A percentile compares a stretch with the other conserved stretches of the same genome.
These are phyloP conservation scores for Yarrowia sp. DNA, from an alignment of 805 yeast species.

Conservation along the genomic window DNA sequence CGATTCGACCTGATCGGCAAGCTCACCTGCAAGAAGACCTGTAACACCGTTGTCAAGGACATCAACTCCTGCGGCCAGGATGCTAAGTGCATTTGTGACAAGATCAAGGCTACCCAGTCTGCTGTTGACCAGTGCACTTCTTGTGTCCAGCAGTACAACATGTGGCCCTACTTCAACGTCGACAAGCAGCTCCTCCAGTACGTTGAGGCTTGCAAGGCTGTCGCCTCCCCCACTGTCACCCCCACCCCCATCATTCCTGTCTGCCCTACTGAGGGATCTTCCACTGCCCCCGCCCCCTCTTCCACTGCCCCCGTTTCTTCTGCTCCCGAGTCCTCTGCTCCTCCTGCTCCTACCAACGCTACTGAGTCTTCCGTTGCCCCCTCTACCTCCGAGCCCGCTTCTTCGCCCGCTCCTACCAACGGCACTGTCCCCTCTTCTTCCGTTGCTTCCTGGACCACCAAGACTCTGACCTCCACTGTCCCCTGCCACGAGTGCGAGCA, in stretches of 20 bases:
- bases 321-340: slow-evolving; percentile 43
- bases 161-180: slow-evolving; percentile 18
- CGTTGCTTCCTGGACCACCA: slow-evolving; percentile 28
- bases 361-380: slow-evolving; percentile 13
- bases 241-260: slow-evolving; percentile 67
- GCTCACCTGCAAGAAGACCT: slow-evolving; percentile 23
- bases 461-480: slow-evolving; percentile 29
- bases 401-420: slow-evolving; percentile 29
- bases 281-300: slow-evolving; percentile 75
- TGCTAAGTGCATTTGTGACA: slow-evolving; percentile 16
- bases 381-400: slow-evolving; percentile 22
- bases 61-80: background rate
- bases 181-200: slow-evolving; percentile 23
- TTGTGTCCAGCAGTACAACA: slow-evolving; percentile 23
- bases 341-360: slow-evolving; percentile 35
- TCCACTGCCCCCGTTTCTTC: slow-evolving; percentile 83
- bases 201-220: slow-evolving; percentile 25
- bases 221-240: slow-evolving; percentile 75
- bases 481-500: slow-evolving; percentile 33
- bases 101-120: slow-evolving; percentile 1
- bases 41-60: slow-evolving; percentile 8
- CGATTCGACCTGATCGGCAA: slow-evolving; percentile 21
- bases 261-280: slow-evolving; percentile 65
- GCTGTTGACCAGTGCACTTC: slow-evolving; percentile 14
- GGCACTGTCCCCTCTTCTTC: slow-evolving; percentile 17